Base-by-base conservation (phyloP, 495 filamentous ascomycete genomes). In the Annulohypoxylon maeteangense region DNA sequence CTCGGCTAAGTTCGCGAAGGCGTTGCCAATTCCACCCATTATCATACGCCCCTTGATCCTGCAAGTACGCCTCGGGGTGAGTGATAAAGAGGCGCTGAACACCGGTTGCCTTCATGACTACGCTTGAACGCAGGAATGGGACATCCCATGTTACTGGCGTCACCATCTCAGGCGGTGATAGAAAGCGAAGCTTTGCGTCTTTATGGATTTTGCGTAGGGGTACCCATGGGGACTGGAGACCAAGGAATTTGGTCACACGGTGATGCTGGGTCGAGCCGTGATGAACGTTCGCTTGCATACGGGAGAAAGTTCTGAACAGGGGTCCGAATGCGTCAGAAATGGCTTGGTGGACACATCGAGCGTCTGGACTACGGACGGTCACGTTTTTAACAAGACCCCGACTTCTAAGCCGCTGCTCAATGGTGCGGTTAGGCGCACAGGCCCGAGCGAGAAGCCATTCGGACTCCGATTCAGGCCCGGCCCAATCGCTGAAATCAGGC, bases 181-280 rank as follows among this genome's bases (percentile, higher is more conserved):
- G 83, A 69, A 91, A 93, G 7, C 87, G 87, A 1, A 93, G 82
- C 10, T 84, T 81, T 0, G 88, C 87, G 56, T 91, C 88, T 68
- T 88, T 91, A 76, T 90, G 85, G 3, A 91, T 73, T 72, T 93
- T 93, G 25, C 91, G 85, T 18, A 93, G 79, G 3, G 91, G 91
- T 8, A 91, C 81, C 84, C 90, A 92, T 7, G 84, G 72, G 50
- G 87, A 86, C 27, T 83, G 79, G 18, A 87, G 78, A 10, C 83
- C 85, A n/a, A 83, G 76, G 62, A 81, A 86, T 42, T 82, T 78
- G n/a, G 76, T 29, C 16, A 78, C 61, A 27, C 75, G 78, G 14
- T 71, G 74, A 38, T 79, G 77, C 5, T 72, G 65, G 11, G 69
- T 74, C 1, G 74, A 74, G 11, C 68, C 76, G 40, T 76, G 74